These are phyloP conservation scores for Pulveroboletus sp. DNA, from an alignment of 768 basidiomycete genomes.

Conservation along the genomic window DNA sequence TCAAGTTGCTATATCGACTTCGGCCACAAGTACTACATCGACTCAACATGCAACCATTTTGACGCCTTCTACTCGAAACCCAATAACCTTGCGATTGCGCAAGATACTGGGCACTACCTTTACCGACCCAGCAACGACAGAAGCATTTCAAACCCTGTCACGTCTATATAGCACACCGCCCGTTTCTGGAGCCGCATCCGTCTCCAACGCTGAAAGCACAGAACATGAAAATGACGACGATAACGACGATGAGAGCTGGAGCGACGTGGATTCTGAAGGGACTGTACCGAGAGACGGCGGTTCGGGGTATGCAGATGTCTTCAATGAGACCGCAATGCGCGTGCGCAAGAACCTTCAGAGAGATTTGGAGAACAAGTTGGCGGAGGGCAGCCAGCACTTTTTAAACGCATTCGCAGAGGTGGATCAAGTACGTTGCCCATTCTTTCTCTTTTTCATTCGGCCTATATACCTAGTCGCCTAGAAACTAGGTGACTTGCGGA, in stretches of 20 bases:
- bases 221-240: slow-evolving; percentile 33
- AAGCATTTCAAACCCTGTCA: slow-evolving; percentile 82
- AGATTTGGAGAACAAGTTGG: slow-evolving; percentile 82
- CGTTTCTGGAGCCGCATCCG: slow-evolving; percentile 14
- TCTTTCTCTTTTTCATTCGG: background rate
- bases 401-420: slow-evolving; percentile 84
- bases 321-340: slow-evolving; percentile 65
- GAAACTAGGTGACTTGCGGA: slow-evolving; percentile 83
- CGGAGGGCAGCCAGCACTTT: slow-evolving; percentile 80
- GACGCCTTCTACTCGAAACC: slow-evolving; percentile 45
- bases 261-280: slow-evolving; percentile 16
- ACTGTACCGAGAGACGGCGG: slow-evolving; percentile 9
- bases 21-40: background rate
- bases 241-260: slow-evolving; percentile 32
- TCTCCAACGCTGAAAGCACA: background rate
- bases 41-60: slow-evolving; percentile 12
- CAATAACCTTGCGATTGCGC: slow-evolving; percentile 83
- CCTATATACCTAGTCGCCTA: slow-evolving; percentile 30
- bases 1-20: background rate
- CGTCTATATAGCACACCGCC: slow-evolving; percentile 57
- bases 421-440: slow-evolving; percentile 64
- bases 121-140: slow-evolving; percentile 71
- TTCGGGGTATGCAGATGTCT: slow-evolving; percentile 27
- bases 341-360: slow-evolving; percentile 78
- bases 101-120: slow-evolving; percentile 85